phyloP scores from a whole-genome alignment of 805 yeast genomes.

The Crinitomyces ghanaensis region DNA sequence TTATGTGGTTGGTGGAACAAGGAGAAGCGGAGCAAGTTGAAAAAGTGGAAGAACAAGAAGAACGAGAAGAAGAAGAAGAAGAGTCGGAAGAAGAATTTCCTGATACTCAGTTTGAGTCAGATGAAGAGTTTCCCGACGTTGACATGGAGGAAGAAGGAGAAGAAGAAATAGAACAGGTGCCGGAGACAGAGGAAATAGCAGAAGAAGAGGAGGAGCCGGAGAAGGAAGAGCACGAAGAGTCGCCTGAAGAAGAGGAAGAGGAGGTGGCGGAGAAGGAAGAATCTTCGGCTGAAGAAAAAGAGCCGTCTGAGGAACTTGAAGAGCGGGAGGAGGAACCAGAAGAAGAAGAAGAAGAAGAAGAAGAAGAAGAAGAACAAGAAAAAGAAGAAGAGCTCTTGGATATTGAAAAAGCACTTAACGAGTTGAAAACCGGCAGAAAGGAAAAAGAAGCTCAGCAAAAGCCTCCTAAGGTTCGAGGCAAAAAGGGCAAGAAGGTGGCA shows the following conservation, averaged over 20 bases:
- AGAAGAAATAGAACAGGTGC: constrained; percentile 2
- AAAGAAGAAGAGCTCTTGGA: constrained; percentile 6
- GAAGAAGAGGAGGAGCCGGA: constrained; percentile 1
- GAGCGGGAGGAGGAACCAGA: constrained; percentile 3
- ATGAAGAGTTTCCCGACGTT: constrained; percentile 21
- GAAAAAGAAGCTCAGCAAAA: constrained; percentile 8
- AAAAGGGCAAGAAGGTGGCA: constrained; percentile 72
- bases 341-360: constrained; percentile 2
- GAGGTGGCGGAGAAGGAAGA: constrained; percentile 8
- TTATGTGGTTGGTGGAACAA: constrained; percentile 61
- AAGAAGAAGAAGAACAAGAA: too few relatives aligned
- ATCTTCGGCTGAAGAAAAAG: constrained; percentile 7
- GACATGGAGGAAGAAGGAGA: constrained; percentile 7
- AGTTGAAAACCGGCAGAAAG: constrained; percentile 8
- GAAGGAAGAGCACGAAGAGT: not conserved
- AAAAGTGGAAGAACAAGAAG: constrained; percentile 16
- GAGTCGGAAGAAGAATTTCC: constrained; percentile 12
- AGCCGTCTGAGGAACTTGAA: constrained; percentile 5
- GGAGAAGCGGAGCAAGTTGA: constrained; percentile 32
- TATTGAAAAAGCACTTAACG: constrained; percentile 21
- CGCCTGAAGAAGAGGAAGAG: constrained; percentile 3
- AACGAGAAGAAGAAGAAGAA: constrained; percentile 9
- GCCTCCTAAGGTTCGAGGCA: constrained; percentile 56
- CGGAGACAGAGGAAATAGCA: constrained; percentile 3
- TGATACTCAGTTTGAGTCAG: constrained; percentile 18